phyloP scores from a whole-genome alignment of 2,329 filamentous ascomycete species.

The Epichloe glyceriae region DNA sequence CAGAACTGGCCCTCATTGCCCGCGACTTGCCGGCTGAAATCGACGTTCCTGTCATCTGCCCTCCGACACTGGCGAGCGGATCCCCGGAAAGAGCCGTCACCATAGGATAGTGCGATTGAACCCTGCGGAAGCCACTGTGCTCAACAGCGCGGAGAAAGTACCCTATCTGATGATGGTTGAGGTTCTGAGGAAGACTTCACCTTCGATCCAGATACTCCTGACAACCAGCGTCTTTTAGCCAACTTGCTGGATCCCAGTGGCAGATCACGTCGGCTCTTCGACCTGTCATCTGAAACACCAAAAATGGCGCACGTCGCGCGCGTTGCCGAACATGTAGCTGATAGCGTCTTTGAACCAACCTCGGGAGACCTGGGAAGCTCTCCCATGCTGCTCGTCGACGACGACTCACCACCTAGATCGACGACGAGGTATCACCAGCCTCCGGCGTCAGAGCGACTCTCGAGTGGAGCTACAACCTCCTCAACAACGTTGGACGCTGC shows the following conservation, averaged over 20 bases:
- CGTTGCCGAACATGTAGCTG: slow-evolving; percentile 33
- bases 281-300: slow-evolving; percentile 53
- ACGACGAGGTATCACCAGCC: slow-evolving; percentile 16
- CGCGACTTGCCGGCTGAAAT: slow-evolving; percentile 74
- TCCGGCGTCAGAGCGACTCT: slow-evolving; percentile 37
- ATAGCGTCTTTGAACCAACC: slow-evolving; percentile 75
- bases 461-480: slow-evolving; percentile 48
- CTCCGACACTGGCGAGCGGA: slow-evolving; percentile 59
- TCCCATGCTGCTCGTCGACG: slow-evolving; percentile 48
- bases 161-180: slow-evolving; percentile 79
- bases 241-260: slow-evolving; percentile 45
- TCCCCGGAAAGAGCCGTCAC: slow-evolving; percentile 64
- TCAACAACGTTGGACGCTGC: slow-evolving; percentile 47
- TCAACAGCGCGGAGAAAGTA: slow-evolving; percentile 79
- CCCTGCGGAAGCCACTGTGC: slow-evolving; percentile 69
- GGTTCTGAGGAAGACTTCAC: slow-evolving; percentile 71
- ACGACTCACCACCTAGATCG: slow-evolving; percentile 24
- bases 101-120: slow-evolving; percentile 75
- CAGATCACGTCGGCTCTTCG: slow-evolving; percentile 48
- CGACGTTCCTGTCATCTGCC: slow-evolving; percentile 71
- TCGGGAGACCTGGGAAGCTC: slow-evolving; percentile 68
- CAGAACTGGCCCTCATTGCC: slow-evolving; percentile 67
- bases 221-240: slow-evolving; percentile 54
- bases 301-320: slow-evolving; percentile 30
- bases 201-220: slow-evolving; percentile 61